Evolutionary conservation across 176 grass and related monocot species (phyloP).

Genomic region (Musa beccarii): DNA sequence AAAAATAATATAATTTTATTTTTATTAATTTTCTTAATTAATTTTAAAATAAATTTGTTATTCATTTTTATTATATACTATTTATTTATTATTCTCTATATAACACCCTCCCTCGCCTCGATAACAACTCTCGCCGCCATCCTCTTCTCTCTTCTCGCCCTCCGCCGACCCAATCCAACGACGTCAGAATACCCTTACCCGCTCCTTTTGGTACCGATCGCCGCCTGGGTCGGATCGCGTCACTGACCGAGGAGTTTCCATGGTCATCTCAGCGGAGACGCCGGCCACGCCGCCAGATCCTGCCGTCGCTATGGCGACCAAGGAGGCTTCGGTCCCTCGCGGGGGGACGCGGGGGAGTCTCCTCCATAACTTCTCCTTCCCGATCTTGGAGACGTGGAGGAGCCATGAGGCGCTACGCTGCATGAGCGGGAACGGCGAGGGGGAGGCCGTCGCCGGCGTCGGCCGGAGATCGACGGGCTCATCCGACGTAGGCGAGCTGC

Average conservation of each 20-base stretch:
- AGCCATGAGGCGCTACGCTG: conserved; percentile 39
- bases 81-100: neutral
- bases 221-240: neutral
- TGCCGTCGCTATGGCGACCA: neutral
- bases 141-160: neutral
- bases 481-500: neutral
- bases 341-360: neutral
- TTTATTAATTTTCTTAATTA: too few species aligned
- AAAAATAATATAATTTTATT: too few species aligned
- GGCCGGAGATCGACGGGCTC: neutral
- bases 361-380: conserved; percentile 22
- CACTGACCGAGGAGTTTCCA: neutral
- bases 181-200: neutral
- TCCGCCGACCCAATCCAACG: conserved; percentile 1
- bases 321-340: neutral
- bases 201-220: neutral
- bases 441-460: neutral
- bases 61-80: neutral
- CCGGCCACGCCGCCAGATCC: neutral
- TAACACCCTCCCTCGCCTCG: neutral
- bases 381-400: conserved; percentile 51
- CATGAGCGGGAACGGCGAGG: conserved; percentile 7
- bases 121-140: too few species aligned
- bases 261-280: conserved; percentile 3
- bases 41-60: too few species aligned